Percentiles rank a stretch among this genome's conserved stretches.
Evolutionary conservation across 139 green algal genomes (phyloP).

Genomic region (Marvania coccoides): DNA sequence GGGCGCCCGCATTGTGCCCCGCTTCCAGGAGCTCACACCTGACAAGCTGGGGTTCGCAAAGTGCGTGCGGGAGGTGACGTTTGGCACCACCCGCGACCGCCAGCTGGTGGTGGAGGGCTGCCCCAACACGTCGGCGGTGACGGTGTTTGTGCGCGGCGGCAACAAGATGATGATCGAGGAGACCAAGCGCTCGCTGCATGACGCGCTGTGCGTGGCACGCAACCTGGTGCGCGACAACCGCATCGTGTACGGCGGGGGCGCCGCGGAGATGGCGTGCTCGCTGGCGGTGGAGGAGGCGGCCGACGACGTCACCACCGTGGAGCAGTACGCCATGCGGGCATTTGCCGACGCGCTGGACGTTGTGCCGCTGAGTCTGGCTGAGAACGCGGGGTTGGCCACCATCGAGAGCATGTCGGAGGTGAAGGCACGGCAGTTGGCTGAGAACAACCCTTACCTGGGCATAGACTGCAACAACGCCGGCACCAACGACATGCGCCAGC

Average conservation of each 20-base stretch:
- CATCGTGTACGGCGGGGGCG: conserved; percentile 96
- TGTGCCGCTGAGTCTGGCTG: conserved; percentile 87
- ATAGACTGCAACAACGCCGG: conserved; percentile 96
- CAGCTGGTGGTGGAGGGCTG: conserved; percentile 96
- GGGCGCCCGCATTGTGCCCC: conserved; percentile 88
- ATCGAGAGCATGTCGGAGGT: conserved; percentile 89
- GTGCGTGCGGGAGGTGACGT: conserved; percentile 66
- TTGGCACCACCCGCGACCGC: conserved; percentile 96
- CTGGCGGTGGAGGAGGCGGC: conserved; percentile 86
- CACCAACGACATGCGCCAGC: conserved; percentile 96
- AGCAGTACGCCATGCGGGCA: conserved; percentile 95
- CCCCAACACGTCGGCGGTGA: conserved; percentile 88
- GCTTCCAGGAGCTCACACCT: conserved; percentile 79
- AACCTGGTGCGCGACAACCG: conserved; percentile 95
- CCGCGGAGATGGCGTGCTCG: conserved; percentile 86
- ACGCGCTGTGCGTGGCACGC: conserved; percentile 96
- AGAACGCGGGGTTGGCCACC: conserved; percentile 88
- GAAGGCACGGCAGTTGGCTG: conserved; percentile 60
- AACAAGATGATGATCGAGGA: conserved; percentile 97
- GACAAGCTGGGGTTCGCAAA: conserved; percentile 91
- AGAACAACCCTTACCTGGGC: conserved; percentile 87
- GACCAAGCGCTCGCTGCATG: conserved; percentile 92
- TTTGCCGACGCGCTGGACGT: conserved; percentile 92
- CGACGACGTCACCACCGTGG: conserved; percentile 68
- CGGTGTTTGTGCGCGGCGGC: conserved; percentile 92